Base-by-base conservation (phyloP, 1,139 yeast genomes). In the Yamadazyma membranifaciens region DNA sequence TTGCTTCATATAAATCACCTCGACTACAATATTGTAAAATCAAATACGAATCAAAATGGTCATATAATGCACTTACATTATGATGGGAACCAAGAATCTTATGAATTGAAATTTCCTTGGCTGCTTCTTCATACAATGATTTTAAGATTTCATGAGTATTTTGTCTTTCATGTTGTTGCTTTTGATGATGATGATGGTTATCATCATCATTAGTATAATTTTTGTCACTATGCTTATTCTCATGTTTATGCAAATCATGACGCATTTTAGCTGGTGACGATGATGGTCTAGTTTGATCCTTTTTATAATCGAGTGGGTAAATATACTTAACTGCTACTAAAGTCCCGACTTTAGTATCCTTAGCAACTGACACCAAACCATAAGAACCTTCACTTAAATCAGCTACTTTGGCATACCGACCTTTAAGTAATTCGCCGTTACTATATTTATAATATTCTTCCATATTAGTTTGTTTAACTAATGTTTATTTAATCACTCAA, bases 1-100 rank as follows among this genome's bases (percentile, higher is more conserved):
- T 88, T 7, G 95, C 95, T 57, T 92, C 98, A 59, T 92, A 92
- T 42, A 92, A 69, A 60, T 92, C 98, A 47, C 98, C 98, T 47
- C 91, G 78, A 3, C 92, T 71, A 55, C 96, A 89, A 59, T 88
- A 91, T 55, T 92, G 98, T 60, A 91, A 69, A 31, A 91, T 75
- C 54, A 92, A 77, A 54, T 83, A 88, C 16, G 89, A 79, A 52
- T 83, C 94, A 58, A 89, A 89, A 57, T 78, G 80, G 56, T 89
- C 96, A 42, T 80, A 69, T 38, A 91, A 67, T 24, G 77, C 66
- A 26, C 88, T 81, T 41, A 92, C 80, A 56, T 81, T 73, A 13
- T 80, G 74, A 56, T 78, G 83, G 42, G 68, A 65, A 9, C 94
- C 94, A 37, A 88, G 73, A 45, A 79, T 76, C 45, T 75, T 67